Base-by-base conservation (phyloP, 768 basidiomycete species). In the Boletus fagicola region DNA sequence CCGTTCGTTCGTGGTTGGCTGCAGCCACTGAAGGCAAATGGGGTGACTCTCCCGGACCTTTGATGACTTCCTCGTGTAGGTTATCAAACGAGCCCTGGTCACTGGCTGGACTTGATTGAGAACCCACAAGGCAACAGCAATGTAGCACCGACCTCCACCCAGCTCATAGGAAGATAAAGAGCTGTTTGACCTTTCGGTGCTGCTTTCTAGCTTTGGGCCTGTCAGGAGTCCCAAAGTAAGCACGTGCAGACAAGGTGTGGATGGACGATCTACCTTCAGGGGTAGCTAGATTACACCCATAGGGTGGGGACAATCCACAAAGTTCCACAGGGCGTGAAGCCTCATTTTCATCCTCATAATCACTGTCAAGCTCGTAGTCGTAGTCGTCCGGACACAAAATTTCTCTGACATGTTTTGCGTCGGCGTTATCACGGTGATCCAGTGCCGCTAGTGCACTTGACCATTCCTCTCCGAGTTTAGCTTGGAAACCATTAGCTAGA, bases 351-450 rank as follows among this genome's bases (percentile, higher is more conserved):
- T 72, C 64, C 24, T 68, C 65, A 6, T 51, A 61, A 49, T 72
- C 66, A 15, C 70, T 70, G 40, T 70, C 70, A 40, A 54, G 57
- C 5, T 62, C 60, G 33, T 68, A 61, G 9, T 70, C 59, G 30
- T 66, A 58, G 31, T 44, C 57, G 0, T 45, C 24, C 6, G 59
- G 56, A 31, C 53, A 58, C 13, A 9, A 26, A 33, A 67, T 56
- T 24, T 59, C 61, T 35, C 6, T 20, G 16, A 22, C 22, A 26
- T 33, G 20, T 33, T 47, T 51, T 16, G 22, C 35, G 4, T n/a
- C 15, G 5, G 30, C 13, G 31, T 45, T 15, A 24, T 45, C 46
- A n/a, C 5, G 15, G 24, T 7, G 15, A 26, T 44, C 22, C n/a
- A 43, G 47, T 24, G 26, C 10, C 5, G 49, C 42, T 2, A 66